Evolutionary conservation across 23 red algal genomes (phyloP), one percentile per base, ranked within the genome.

Genomic region (Chondrus crispus): DNA sequence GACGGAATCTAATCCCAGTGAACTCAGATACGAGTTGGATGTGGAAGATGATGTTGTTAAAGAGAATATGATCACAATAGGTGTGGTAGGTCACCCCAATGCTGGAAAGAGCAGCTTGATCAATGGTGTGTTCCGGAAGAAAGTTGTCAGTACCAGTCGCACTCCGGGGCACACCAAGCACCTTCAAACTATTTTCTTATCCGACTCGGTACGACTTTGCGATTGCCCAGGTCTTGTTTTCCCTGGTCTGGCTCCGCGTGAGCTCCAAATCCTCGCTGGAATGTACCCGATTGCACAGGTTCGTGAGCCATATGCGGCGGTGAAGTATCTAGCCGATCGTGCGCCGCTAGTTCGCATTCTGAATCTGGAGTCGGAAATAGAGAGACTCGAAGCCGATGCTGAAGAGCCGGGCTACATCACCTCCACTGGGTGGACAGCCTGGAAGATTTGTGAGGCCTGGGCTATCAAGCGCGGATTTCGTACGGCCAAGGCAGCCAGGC

Each of bases 81-180:
- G 97, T 41, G 42, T 99, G 62, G 87, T 99, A 4, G 97, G 97
- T 5, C 93, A 99, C 62, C 97, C 97, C 13, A 99, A 99, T 84
- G 93, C 91, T 10, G 97, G 97, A 36, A 99, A 99, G 46, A 89
- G 80, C 41, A 95, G 94, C 50, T 76, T 93, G 8, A 92, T 99
- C 68, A 99, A 99, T 55, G 82, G 80, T 6, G 72, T 99, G 35
- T 85, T 99, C 51, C 88, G 89, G 54, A 84, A 84, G 62, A 96
- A 95, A 62, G 81, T 86, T 42, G 93, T 93, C 52, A 90, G 94
- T 36, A 93, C 93, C 2, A 93, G 88, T 62, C 76, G 88, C 13
- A 99, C 94, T 39, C 97, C 97, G 4, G 97, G 97, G 8, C 94
- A 96, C 30, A 99, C 97, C 1, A 99, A 96, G 54, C 97, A 99